Evolutionary conservation across 2,329 filamentous ascomycete genomes (phyloP), one percentile per base, ranked within the genome.

Genomic region (Epichloe hybrida): DNA sequence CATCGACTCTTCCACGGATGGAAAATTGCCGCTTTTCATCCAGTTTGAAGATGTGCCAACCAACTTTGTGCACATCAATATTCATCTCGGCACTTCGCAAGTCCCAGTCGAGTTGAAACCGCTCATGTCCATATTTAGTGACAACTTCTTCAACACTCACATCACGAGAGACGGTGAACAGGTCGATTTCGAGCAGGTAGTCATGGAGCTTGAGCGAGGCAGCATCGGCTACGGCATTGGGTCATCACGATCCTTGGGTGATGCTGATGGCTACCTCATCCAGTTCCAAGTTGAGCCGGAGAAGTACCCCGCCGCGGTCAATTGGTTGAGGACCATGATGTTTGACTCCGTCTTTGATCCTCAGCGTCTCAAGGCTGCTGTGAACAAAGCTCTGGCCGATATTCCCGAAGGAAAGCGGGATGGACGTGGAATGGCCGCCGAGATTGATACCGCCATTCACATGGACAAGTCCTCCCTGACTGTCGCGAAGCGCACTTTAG

Each of bases 41-140:
- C 91, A 98, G 67, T 98, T 94, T 57, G 93, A 98, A 67, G 84
- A 95, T 61, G 89, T 97, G 13, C 84, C 85, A 2, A 94, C 88
- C 53, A 95, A 88, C 62, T 98, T 98, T 64, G 88, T 95, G 6
- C 85, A 91, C 58, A 77, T 97, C 52, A 84, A 81, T 46, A 68
- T 97, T 21, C 80, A 93, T 51, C 73, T 97, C 47, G 88, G 88
- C 49, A 95, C 89, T 0, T 77, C 81, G 2, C 73, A 80, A 35
- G 73, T 96, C 1, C 88, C 90, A 0, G 76, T 85, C n/a, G 79
- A 90, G 55, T 76, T 91, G 53, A 89, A 91, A 63, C 93, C 93
- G 3, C 69, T 98, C 21, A 73, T 97, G 46, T 77, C 84, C 3
- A 76, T 97, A 40, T 97, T 95, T 62, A 83, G 82, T 34, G 87